Base-by-base conservation (phyloP, 345 rosid genomes). In the Kernera saxatilis region DNA sequence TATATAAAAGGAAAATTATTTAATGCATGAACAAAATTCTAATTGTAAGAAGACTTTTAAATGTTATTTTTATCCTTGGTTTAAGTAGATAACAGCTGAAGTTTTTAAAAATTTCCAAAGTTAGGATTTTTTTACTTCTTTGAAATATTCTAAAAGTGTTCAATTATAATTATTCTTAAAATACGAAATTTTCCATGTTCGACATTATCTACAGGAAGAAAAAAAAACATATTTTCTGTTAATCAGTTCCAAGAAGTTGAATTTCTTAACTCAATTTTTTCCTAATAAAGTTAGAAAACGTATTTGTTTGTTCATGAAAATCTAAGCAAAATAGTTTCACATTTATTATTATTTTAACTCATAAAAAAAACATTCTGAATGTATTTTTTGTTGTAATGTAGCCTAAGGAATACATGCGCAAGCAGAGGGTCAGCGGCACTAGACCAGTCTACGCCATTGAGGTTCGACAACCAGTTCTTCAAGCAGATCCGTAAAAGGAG, bases 391-490 rank as follows among this genome's bases (percentile, higher is more conserved):
- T 35, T 51, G 25, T 19, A 5, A 27, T 76, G 12, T 55, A 77
- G 77, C 8, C 49, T 77, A 41, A 72, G 77, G 23, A 77, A 66
- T 52, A 77, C 77, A 43, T 77, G 80, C 33, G 35, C 58, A 43
- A 71, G 15, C 30, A 64, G 67, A 21, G 63, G 58, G 15, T 30
- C 77, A 0, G 71, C 77, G 2, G 57, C 64, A 21, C 53, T 77
- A 64, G 80, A 77, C 64, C 80, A 77, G 45, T 66, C 69, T 18
- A 71, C 69, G 30, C 77, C 77, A 49, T 35, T 77, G 40, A 66
- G 67, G 17, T 77, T 77, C 59, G 80, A 77, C 64, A 65, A 71
- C 30, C 15, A 56, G 1, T 77, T 77, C 59, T 77, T 71, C 51
- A 71, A 77, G 29, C 80, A 71, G 2, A 7, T 77, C 44, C 66